phyloP scores from a whole-genome alignment of 164 flowering plant genomes.

The Chimonanthus praecox region DNA sequence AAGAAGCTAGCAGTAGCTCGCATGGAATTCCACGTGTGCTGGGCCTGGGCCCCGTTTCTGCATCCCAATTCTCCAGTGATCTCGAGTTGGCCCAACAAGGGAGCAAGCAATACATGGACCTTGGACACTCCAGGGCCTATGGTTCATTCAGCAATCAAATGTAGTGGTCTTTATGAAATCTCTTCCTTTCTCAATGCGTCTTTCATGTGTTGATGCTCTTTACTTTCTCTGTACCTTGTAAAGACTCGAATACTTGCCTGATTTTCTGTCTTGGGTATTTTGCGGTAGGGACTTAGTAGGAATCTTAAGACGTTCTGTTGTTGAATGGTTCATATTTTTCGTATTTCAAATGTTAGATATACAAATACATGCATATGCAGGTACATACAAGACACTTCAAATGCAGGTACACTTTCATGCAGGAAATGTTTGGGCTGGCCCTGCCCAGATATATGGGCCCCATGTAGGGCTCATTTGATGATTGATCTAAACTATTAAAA shows the following conservation, averaged over 20 bases:
- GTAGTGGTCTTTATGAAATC: constrained; percentile 45
- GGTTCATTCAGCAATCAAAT: constrained; percentile 34
- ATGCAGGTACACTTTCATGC: too few species aligned
- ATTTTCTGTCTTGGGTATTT: not conserved
- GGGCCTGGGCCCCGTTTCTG: constrained; percentile 40
- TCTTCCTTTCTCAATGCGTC: not conserved
- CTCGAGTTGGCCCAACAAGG: constrained; percentile 41
- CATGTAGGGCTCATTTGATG: too few species aligned
- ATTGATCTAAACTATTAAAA: too few species aligned
- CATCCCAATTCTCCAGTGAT: constrained; percentile 31
- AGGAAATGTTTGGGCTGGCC: too few species aligned
- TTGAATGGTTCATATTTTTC: too few species aligned
- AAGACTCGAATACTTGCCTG: not conserved
- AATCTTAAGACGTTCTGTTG: too few species aligned
- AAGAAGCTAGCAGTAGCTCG: constrained; percentile 28
- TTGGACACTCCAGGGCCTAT: constrained; percentile 39
- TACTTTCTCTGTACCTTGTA: too few species aligned
- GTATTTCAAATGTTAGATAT: too few species aligned
- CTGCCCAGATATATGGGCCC: too few species aligned
- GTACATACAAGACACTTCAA: too few species aligned
- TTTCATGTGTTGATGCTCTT: not conserved
- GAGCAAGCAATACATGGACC: constrained; percentile 46
- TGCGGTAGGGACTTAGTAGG: too few species aligned
- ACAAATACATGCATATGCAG: too few species aligned
- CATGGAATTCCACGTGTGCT: constrained; percentile 31